Evolutionary conservation across 1,284 basidiomycete genomes (phyloP), one percentile per base, ranked within the genome.

Genomic region (Singerocomus inundabilis): DNA sequence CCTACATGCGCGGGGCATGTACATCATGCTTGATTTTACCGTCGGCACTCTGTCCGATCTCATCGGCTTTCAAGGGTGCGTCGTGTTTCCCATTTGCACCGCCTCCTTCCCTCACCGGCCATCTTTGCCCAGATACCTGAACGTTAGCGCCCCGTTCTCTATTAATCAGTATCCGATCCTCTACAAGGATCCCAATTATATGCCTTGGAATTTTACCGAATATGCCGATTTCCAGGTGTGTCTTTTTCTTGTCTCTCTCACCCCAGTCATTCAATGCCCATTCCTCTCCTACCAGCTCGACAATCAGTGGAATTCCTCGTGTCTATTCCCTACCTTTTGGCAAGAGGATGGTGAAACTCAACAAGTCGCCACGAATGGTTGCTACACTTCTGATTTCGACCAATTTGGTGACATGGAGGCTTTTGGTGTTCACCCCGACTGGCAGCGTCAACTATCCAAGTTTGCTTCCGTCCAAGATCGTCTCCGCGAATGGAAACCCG

Each of bases 361-460:
- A 56, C 69, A 79, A 38, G 69, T 85, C 9, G 76, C 49, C 10
- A 26, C 10, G 26, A 74, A 78, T 34, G 91, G 92, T 24, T 96
- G 93, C 67, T 75, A 84, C 57, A 70, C 73, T 26, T 91, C 88
- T 26, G 90, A 93, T 55, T 94, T 95, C 60, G 93, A 96, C 70
- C 91, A 94, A 56, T 96, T 89, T 60, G 93, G 93, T 55, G 93
- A 96, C 71, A 90, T 92, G 80, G 93, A 95, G 69, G 93, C 93
- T 54, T 96, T 96, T 67, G 93, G 93, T 85, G 91, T 95, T 32
- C 91, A 90, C 63, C 86, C 87, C n/a, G 88, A 91, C 69, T 93
- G 88, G 89, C 80, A 95, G 64, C 92, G 93, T 80, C 90, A 96
- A 68, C 73, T 96, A 26, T 83, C 91, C 59, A 96, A 96, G 69